A percentile compares a stretch with the other conserved stretches of the same genome.
These are phyloP conservation scores for Parathielavia appendiculata DNA, from an alignment of 495 filamentous ascomycete genomes.

Conservation along the genomic window DNA sequence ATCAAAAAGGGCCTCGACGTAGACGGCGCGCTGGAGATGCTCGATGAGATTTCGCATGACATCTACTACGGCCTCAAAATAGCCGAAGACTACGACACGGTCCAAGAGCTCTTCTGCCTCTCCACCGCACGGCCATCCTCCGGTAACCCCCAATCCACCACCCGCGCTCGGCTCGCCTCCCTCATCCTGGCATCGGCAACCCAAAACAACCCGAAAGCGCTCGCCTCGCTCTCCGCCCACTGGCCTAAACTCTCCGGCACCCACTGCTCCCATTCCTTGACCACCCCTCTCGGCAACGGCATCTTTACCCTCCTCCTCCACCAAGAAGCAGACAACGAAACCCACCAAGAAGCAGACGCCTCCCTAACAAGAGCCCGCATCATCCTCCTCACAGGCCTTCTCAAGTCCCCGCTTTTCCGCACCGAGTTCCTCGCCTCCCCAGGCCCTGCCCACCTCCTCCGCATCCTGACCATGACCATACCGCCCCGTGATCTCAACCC, in stretches of 20 bases:
- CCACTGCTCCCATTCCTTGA: constrained; percentile 19
- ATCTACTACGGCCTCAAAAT: constrained; percentile 66
- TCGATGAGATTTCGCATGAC: constrained; percentile 58
- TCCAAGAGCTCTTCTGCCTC: constrained; percentile 43
- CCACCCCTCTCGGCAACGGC: constrained; percentile 13
- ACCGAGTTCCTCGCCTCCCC: constrained; percentile 44
- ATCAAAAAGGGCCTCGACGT: constrained; percentile 39
- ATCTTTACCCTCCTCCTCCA: constrained; percentile 29
- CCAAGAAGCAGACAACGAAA: not conserved
- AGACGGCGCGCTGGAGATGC: constrained; percentile 42
- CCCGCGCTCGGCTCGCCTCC: constrained; percentile 45
- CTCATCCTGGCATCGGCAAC: constrained; percentile 49
- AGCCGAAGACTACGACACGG: constrained; percentile 43
- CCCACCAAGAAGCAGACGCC: constrained; percentile 9
- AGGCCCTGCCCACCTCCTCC: constrained; percentile 45
- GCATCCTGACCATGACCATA: constrained; percentile 36
- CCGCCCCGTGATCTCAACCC: constrained; percentile 7
- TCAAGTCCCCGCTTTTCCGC: constrained; percentile 44
- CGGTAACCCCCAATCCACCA: constrained; percentile 9
- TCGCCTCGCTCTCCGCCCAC: constrained; percentile 41
- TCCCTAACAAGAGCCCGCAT: constrained; percentile 35
- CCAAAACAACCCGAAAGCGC: constrained; percentile 60
- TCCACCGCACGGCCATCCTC: constrained; percentile 22
- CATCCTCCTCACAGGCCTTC: constrained; percentile 37
- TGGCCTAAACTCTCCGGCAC: constrained; percentile 31